Evolutionary conservation across 2,329 filamentous ascomycete genomes (phyloP).

Genomic region (Epichloe coenophiala): DNA sequence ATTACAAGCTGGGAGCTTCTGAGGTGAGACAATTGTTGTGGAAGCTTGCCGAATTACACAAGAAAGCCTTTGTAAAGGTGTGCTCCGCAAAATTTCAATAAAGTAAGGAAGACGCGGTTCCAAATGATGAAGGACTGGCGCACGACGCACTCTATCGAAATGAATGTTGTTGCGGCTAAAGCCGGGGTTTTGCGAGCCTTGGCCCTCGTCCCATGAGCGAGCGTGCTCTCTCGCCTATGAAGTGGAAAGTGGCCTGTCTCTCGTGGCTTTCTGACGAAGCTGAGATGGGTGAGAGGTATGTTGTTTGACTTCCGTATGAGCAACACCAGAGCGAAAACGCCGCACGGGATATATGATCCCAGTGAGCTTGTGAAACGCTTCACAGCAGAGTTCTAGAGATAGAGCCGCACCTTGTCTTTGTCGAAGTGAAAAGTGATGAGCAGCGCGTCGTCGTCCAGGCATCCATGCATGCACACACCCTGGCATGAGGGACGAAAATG

Average conservation of each 20-base stretch:
- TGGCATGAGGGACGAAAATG: not conserved
- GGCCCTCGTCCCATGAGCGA: not conserved
- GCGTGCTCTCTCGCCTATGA: not conserved
- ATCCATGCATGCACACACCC: not conserved
- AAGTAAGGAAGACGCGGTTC: not conserved
- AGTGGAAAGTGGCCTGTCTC: not conserved
- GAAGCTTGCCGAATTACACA: constrained; percentile 1
- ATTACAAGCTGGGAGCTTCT: constrained; percentile 5
- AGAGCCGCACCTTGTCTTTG: not conserved
- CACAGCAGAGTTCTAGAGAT: not conserved
- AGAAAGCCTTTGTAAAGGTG: constrained; percentile 1
- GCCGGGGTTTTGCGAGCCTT: no score
- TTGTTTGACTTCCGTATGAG: not conserved
- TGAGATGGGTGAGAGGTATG: not conserved
- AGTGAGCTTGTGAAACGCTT: constrained; percentile 1
- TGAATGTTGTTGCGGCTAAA: not conserved
- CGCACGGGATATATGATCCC: not conserved
- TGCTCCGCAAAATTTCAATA: not conserved
- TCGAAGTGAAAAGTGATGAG: not conserved
- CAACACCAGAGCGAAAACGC: not conserved
- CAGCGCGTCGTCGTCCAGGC: not conserved
- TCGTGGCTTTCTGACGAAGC: not conserved
- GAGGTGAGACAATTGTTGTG: not conserved
- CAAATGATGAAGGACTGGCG: not conserved
- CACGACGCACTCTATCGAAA: not conserved